phyloP scores from a whole-genome alignment of 2,329 filamentous ascomycete species.

The Fusarium tricinctum region DNA sequence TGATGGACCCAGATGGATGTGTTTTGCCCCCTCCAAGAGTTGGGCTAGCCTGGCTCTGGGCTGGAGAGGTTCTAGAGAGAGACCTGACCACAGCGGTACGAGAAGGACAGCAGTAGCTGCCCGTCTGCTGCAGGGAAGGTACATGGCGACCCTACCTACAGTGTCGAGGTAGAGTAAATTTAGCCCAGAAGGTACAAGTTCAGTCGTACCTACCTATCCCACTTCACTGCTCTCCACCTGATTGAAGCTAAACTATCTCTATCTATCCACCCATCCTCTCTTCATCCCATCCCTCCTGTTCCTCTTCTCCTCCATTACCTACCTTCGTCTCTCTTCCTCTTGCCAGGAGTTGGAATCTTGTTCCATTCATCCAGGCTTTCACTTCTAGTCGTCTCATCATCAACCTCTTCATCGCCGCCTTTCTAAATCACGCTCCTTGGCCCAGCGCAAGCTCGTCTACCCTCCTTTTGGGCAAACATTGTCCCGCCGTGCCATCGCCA shows the following conservation, averaged over 20 bases:
- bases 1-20: slow-evolving; percentile 29
- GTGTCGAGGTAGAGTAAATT: slow-evolving; percentile 30
- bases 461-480: slow-evolving; percentile 57
- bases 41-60: neutral
- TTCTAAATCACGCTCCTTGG: slow-evolving; percentile 58
- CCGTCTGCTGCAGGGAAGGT: slow-evolving; percentile 20
- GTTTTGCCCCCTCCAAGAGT: slow-evolving; percentile 32
- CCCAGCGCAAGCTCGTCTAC: slow-evolving; percentile 54
- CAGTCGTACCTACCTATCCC: slow-evolving; percentile 34
- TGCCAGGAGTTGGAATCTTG: slow-evolving; percentile 54
- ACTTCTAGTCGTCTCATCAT: slow-evolving; percentile 59
- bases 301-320: slow-evolving; percentile 41
- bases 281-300: slow-evolving; percentile 44
- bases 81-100: slow-evolving; percentile 1
- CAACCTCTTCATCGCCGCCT: slow-evolving; percentile 54
- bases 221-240: slow-evolving; percentile 38
- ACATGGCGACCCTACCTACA: slow-evolving; percentile 25
- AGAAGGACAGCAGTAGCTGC: slow-evolving; percentile 4
- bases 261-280: slow-evolving; percentile 44
- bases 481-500: slow-evolving; percentile 52
- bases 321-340: slow-evolving; percentile 49
- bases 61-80: slow-evolving; percentile 5
- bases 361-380: slow-evolving; percentile 60
- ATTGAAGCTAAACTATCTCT: slow-evolving; percentile 46
- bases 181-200: slow-evolving; percentile 41